phyloP scores from a whole-genome alignment of 352 stramenopile genomes.

The Pythium angustatum region DNA sequence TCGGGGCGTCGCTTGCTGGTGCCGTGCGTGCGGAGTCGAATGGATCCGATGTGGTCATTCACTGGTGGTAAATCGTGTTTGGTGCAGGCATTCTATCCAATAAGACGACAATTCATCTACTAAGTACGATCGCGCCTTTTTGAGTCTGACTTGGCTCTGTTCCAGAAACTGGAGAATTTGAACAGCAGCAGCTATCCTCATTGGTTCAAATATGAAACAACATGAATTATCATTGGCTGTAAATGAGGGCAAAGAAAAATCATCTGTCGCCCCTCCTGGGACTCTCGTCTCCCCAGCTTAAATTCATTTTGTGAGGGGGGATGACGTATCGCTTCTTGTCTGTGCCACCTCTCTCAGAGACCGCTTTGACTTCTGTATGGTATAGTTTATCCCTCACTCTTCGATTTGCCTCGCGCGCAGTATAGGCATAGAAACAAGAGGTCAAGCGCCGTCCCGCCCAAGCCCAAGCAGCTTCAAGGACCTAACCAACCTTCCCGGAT shows the following conservation, averaged over 20 bases:
- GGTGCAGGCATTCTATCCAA: too few relatives aligned
- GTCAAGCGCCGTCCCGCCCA: constrained; percentile 32
- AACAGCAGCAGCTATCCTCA: background rate
- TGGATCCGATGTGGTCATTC: constrained; percentile 3
- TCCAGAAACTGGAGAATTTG: constrained; percentile 16
- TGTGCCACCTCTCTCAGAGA: constrained; percentile 3
- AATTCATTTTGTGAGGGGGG: constrained; percentile 18
- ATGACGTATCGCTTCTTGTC: constrained; percentile 25
- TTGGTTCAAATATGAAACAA: constrained; percentile 17
- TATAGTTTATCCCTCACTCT: constrained; percentile 80
- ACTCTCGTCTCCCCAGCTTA: background rate
- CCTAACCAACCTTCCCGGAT: background rate
- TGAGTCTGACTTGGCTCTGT: too few relatives aligned
- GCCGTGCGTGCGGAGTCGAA: constrained; percentile 5
- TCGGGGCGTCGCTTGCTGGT: constrained; percentile 13
- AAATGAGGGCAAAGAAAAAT: constrained; percentile 9
- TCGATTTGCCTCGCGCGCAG: constrained; percentile 68
- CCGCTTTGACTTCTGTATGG: constrained; percentile 65
- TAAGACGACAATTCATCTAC: background rate
- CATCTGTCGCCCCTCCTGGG: constrained; percentile 18
- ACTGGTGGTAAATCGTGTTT: constrained; percentile 27
- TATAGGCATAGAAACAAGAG: constrained; percentile 85
- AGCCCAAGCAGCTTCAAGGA: constrained; percentile 24
- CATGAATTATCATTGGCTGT: background rate
- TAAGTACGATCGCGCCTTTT: constrained; percentile 29